Evolutionary conservation across 164 flowering plant genomes (phyloP), one percentile per base, ranked within the genome.

Genomic region (Nymphaea thermarum): DNA sequence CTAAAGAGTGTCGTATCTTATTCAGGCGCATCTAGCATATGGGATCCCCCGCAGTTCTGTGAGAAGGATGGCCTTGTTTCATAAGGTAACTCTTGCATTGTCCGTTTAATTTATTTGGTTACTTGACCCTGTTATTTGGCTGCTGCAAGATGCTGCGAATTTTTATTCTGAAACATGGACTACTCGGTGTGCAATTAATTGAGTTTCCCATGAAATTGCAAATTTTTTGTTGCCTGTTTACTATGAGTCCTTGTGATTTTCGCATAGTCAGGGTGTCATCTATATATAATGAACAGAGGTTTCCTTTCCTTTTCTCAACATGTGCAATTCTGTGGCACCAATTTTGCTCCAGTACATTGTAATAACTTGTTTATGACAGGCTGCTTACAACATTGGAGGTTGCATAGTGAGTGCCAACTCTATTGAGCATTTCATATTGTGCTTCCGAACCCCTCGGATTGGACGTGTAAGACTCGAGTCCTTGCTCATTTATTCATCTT

Each of bases 331-430:
- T 25, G 36, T 25, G 36, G 36, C 36, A 25, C 36, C 36, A 25
- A 25, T 25, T 25, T 12, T 47, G 3, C 55, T 47, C 55, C 36
- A 47, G 12, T 12, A 47, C 55, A 6, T 47, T 47, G 55, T 47
- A 47, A 3, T 6, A 2, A 47, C 74, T 60, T 77, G 80, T 80
- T 60, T 82, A 74, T 81, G 85, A 87, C 92, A 91, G 97, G 93
- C 93, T 73, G 91, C 93, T 70, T 91, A 89, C 76, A 91, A 89
- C 79, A 85, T 91, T 63, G 87, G 90, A 65, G 93, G 96, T 64
- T 78, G 82, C 47, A 74, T 84, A 53, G 76, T 85, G 57, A 91
- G 90, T 77, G 91, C 90, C 69, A 84, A 77, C 82, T 77, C 85
- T 65, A 87, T 91, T 60, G 96, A 91, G 73, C 92, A 86, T 66